A percentile compares a stretch with the other conserved stretches of the same genome.
Conservation (phyloP, 371 early-diverging fungal species). For the Mucor saturninus region DNA sequence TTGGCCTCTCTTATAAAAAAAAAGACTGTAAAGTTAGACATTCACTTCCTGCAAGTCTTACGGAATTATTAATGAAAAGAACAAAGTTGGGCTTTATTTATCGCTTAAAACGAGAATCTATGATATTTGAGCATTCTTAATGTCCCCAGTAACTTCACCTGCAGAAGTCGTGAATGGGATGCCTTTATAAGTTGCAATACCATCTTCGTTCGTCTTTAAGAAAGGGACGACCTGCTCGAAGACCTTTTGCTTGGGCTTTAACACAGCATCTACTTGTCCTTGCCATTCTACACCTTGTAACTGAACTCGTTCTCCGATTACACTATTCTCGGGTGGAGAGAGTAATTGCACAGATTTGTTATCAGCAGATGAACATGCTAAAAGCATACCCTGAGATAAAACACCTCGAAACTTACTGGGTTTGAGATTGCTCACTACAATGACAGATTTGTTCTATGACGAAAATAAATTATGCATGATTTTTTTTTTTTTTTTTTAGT, state of each 20-base stretch:
- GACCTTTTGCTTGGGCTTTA: slow-evolving; percentile 64
- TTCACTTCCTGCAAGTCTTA: too few species aligned
- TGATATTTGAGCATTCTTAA: slow-evolving; percentile 50
- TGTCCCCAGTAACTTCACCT: slow-evolving; percentile 46
- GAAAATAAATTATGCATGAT: not conserved
- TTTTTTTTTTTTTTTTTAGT: not conserved
- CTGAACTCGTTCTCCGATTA: slow-evolving; percentile 53
- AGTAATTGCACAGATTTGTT: slow-evolving; percentile 48
- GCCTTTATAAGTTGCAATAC: slow-evolving; percentile 58
- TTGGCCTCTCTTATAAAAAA: too few species aligned
- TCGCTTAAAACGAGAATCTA: slow-evolving; percentile 5
- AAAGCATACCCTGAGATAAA: slow-evolving; percentile 63
- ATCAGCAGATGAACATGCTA: slow-evolving; percentile 49
- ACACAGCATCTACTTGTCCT: slow-evolving; percentile 34
- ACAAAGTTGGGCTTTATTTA: too few species aligned
- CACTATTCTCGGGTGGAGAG: slow-evolving; percentile 45
- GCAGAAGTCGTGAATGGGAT: slow-evolving; percentile 49
- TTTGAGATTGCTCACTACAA: slow-evolving; percentile 66
- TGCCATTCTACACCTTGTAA: slow-evolving; percentile 33
- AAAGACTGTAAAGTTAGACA: too few species aligned
- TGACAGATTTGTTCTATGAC: slow-evolving; percentile 40
- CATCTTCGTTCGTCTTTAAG: slow-evolving; percentile 44
- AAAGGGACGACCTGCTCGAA: slow-evolving; percentile 52
- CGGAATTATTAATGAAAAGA: too few species aligned
- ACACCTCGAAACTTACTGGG: slow-evolving; percentile 66